Conservation (phyloP, 148 eudicot species). For the Vaccinium myrtillus region DNA sequence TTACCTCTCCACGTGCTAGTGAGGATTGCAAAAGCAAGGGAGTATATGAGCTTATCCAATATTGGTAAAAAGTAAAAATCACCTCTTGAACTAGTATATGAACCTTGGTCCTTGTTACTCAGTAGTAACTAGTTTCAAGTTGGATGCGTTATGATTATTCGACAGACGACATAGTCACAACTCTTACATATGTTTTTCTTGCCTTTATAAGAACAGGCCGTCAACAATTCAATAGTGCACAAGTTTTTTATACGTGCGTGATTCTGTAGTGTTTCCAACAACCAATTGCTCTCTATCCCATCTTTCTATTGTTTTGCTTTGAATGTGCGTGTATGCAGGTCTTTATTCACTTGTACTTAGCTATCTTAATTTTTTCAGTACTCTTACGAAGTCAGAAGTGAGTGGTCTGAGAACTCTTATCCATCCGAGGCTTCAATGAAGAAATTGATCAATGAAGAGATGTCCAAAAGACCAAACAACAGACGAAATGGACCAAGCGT, state of each 20-base stretch:
- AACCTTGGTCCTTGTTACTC: neutral
- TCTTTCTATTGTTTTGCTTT: neutral
- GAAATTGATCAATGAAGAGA: constrained; percentile 68
- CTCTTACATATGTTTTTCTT: neutral
- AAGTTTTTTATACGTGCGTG: neutral
- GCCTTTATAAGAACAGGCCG: neutral
- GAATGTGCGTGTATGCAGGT: neutral
- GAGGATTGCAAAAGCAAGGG: neutral
- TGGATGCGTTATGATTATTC: neutral
- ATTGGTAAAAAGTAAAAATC: neutral
- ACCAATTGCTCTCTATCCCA: neutral
- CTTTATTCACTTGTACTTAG: neutral
- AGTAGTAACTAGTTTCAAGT: neutral
- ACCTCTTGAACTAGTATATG: neutral
- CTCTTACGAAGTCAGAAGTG: constrained; percentile 35
- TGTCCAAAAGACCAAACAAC: constrained; percentile 45
- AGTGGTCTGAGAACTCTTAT: constrained; percentile 43
- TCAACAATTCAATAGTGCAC: neutral
- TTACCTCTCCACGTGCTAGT: neutral
- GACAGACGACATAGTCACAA: neutral
- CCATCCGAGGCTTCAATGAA: constrained; percentile 68
- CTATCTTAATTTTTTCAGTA: constrained; percentile 29
- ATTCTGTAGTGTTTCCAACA: neutral
- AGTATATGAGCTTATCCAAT: neutral
- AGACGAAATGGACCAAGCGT: constrained; percentile 67